Conservation (phyloP, 2,329 filamentous ascomycete genomes). For the Phialophora tarda region DNA sequence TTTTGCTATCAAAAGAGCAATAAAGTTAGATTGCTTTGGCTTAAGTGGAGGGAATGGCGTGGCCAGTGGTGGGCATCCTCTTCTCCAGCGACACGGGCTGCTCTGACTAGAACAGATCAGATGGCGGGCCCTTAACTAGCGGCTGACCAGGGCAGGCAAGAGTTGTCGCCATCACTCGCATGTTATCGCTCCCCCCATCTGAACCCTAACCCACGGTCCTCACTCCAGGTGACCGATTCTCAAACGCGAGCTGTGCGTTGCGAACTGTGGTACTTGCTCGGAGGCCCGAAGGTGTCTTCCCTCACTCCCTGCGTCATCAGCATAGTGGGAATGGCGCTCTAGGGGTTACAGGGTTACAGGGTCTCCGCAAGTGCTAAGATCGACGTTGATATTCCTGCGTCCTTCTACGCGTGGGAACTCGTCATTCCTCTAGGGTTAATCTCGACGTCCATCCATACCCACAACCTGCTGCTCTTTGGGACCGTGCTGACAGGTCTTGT, state of each 20-base stretch:
- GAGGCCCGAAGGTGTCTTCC: background rate
- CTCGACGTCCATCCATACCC: conserved; percentile 2
- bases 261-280: background rate
- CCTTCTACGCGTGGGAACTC: background rate
- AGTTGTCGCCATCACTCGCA: conserved; percentile 11
- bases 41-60: conserved; percentile 6
- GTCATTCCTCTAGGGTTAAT: background rate
- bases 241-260: background rate
- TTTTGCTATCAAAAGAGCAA: conserved; percentile 29
- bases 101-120: conserved; percentile 7
- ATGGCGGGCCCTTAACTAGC: conserved; percentile 12
- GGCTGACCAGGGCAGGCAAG: conserved; percentile 13
- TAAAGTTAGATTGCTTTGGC: conserved; percentile 31
- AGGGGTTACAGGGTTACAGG: background rate
- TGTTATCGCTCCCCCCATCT: conserved; percentile 3
- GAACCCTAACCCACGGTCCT: conserved; percentile 5
- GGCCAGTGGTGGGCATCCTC: conserved; percentile 11
- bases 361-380: conserved; percentile 3
- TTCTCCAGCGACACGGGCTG: background rate
- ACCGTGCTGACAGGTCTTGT: background rate
- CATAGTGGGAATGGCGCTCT: background rate
- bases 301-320: background rate
- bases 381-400: conserved; percentile 16
- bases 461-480: conserved; percentile 9
- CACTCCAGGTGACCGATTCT: conserved; percentile 11